Conservation (phyloP, 768 basidiomycete species). For the Termitomyces sp. region DNA sequence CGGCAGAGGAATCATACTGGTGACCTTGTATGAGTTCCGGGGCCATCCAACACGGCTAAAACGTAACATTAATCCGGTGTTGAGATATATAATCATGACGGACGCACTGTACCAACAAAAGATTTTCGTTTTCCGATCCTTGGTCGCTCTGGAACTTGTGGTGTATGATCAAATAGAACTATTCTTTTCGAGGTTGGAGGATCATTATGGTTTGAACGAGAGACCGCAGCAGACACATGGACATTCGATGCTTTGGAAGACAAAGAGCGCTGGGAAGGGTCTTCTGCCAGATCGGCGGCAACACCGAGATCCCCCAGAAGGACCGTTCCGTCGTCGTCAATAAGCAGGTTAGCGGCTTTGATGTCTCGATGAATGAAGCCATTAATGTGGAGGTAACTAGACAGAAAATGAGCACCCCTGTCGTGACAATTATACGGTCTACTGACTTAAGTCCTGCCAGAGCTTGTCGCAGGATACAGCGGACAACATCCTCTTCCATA, state of each 20-base stretch:
- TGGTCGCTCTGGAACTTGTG: constrained; percentile 30
- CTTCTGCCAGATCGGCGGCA: constrained; percentile 78
- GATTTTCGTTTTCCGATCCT: constrained; percentile 77
- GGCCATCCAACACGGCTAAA: constrained; percentile 93
- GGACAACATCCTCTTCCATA: constrained; percentile 86
- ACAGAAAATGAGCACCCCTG: constrained; percentile 1
- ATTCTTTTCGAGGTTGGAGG: constrained; percentile 22
- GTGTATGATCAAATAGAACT: constrained; percentile 31
- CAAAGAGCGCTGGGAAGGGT: constrained; percentile 34
- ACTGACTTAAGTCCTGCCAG: constrained; percentile 83
- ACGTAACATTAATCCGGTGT: not conserved
- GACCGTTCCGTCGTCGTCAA: constrained; percentile 88
- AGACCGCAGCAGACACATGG: constrained; percentile 26
- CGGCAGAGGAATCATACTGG: constrained; percentile 82
- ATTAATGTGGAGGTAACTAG: constrained; percentile 84
- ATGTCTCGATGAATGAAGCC: constrained; percentile 92
- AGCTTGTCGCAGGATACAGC: constrained; percentile 81
- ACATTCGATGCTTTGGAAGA: constrained; percentile 25
- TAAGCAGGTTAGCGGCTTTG: constrained; percentile 91
- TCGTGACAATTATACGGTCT: constrained; percentile 1
- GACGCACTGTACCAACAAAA: constrained; percentile 84
- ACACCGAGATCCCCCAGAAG: constrained; percentile 92
- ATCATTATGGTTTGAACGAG: constrained; percentile 16
- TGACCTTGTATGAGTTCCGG: constrained; percentile 87
- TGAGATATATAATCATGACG: not conserved